Evolutionary conservation across 345 rosid genomes (phyloP).

Genomic region (Rubroshorea leprosula): DNA sequence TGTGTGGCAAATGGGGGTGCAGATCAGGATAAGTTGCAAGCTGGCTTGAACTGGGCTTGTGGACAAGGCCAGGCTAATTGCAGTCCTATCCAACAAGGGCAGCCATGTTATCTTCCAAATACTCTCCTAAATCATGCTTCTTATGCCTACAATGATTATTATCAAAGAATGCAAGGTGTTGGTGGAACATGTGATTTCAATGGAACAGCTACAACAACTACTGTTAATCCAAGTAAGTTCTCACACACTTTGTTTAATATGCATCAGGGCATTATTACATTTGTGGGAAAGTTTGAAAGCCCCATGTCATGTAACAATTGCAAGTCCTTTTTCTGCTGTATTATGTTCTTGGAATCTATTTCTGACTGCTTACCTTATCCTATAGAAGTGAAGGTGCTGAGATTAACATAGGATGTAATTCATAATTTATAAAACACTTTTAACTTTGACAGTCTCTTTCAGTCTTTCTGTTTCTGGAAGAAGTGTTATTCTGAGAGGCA

Average conservation of each 20-base stretch:
- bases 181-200: slow-evolving; percentile 91
- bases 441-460: no score
- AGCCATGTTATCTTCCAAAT: slow-evolving; percentile 60
- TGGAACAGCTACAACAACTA: slow-evolving; percentile 65
- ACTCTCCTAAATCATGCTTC: slow-evolving; percentile 68
- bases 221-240: slow-evolving; percentile 73
- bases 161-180: slow-evolving; percentile 59
- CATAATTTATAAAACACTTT: no score
- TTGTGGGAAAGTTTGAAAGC: no score
- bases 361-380: no score
- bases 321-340: no score
- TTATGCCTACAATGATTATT: slow-evolving; percentile 84
- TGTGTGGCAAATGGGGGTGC: slow-evolving; percentile 76
- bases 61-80: slow-evolving; percentile 92
- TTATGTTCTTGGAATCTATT: no score
- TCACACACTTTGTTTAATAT: not conserved
- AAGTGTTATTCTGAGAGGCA: no score
- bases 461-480: no score
- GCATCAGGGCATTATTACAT: no score
- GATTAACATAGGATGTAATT: no score
- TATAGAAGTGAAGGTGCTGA: no score
- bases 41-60: slow-evolving; percentile 92
- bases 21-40: slow-evolving; percentile 58
- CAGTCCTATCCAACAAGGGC: slow-evolving; percentile 60
- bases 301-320: not conserved